phyloP scores from a whole-genome alignment of 805 yeast species.

The Sugiyamaella americana region DNA sequence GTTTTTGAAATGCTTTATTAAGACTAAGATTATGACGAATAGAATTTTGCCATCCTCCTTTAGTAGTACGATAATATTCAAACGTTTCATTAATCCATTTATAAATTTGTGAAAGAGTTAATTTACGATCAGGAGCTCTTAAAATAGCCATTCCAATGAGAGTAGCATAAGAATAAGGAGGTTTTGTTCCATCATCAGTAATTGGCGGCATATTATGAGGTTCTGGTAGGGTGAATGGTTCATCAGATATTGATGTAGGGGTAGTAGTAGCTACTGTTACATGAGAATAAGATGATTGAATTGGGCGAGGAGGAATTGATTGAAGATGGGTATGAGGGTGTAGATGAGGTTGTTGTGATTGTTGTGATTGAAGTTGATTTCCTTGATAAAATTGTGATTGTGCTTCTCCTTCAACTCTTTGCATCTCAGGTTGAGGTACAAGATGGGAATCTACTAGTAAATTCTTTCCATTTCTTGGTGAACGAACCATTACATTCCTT shows the following conservation, averaged over 20 bases:
- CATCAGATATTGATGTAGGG: background rate
- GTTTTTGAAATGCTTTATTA: conserved; percentile 87
- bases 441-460: too few species aligned
- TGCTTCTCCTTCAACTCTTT: background rate
- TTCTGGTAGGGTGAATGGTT: conserved; percentile 8
- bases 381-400: too few species aligned
- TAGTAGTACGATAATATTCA: conserved; percentile 72
- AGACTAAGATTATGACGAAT: conserved; percentile 89
- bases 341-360: background rate
- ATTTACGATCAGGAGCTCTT: conserved; percentile 63
- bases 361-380: background rate
- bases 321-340: background rate
- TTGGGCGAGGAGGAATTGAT: background rate
- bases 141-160: conserved; percentile 89
- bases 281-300: background rate
- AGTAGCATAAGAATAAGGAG: conserved; percentile 92
- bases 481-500: too few species aligned
- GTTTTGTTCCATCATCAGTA: conserved; percentile 60
- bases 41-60: conserved; percentile 96
- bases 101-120: conserved; percentile 80
- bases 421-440: background rate
- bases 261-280: background rate
- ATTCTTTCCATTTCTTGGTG: too few species aligned
- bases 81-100: conserved; percentile 87
- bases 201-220: conserved; percentile 23